Percentiles rank a stretch among this genome's conserved stretches.
Conservation (phyloP, 441 rosid genomes). For the Gossypium gossypioides region DNA sequence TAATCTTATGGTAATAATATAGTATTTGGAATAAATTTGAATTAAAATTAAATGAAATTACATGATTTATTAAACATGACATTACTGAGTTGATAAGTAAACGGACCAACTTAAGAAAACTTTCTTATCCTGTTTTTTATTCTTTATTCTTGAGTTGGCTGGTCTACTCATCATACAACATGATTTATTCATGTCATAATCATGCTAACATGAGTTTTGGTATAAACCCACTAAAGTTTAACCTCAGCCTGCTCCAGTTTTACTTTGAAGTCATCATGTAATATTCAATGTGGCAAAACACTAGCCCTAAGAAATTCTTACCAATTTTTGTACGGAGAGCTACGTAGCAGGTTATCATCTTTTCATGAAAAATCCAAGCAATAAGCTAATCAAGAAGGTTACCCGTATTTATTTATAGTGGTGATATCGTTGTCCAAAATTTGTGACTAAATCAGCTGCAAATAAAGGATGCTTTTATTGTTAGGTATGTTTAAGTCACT, state of each 20-base stretch:
- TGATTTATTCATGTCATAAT: not conserved
- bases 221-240: not conserved
- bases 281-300: not conserved
- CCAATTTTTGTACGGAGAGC: not conserved
- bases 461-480: not conserved
- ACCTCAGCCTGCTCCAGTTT: not conserved
- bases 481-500: not conserved
- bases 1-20: not conserved
- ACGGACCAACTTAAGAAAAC: not conserved
- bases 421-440: not conserved
- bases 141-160: not conserved
- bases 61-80: not conserved
- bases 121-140: not conserved
- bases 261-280: not conserved
- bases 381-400: not conserved
- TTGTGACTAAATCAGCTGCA: not conserved
- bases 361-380: not conserved
- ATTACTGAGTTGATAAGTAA: not conserved
- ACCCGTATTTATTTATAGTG: not conserved
- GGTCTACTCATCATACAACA: not conserved
- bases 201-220: not conserved
- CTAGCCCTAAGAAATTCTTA: not conserved
- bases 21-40: not conserved
- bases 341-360: not conserved
- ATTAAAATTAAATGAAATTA: not conserved